A percentile compares a stretch with the other conserved stretches of the same genome.
These are phyloP conservation scores for Tremella mesenterica DNA, from an alignment of 768 basidiomycete species.

Conservation along the genomic window DNA sequence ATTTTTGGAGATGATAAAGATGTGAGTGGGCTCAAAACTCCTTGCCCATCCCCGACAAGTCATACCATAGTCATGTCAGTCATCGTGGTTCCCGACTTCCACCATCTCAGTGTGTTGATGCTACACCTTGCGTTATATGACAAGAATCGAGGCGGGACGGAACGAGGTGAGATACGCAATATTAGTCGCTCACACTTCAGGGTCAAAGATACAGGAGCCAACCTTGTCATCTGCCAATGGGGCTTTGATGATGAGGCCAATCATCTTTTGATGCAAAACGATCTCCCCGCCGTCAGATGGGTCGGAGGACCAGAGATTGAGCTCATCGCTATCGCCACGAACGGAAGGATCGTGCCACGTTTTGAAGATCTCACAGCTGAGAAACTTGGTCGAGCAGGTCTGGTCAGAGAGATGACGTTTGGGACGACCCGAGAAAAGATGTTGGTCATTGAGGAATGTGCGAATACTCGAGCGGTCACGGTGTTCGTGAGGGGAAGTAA, in stretches of 20 bases:
- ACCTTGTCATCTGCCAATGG: slow-evolving; percentile 99
- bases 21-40: slow-evolving; percentile 27
- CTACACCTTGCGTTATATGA: too few species aligned
- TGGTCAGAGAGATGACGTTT: slow-evolving; percentile 89
- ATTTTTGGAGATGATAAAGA: slow-evolving; percentile 91
- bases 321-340: slow-evolving; percentile 95
- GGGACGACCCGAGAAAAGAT: slow-evolving; percentile 99
- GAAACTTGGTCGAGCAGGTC: slow-evolving; percentile 86
- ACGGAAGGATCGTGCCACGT: slow-evolving; percentile 94
- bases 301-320: slow-evolving; percentile 99
- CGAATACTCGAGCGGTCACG: slow-evolving; percentile 90
- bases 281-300: slow-evolving; percentile 94
- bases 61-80: not conserved
- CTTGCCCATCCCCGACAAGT: not conserved
- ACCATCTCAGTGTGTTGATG: not conserved
- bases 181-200: slow-evolving; percentile 32
- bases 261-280: slow-evolving; percentile 94
- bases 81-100: not conserved
- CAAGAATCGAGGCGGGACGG: not conserved
- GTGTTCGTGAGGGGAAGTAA: slow-evolving; percentile 96
- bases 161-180: not conserved
- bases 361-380: slow-evolving; percentile 88
- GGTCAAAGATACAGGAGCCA: slow-evolving; percentile 94
- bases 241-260: slow-evolving; percentile 99
- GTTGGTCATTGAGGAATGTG: slow-evolving; percentile 98